Evolutionary conservation across 1,139 yeast species (phyloP).

Genomic region (Kodamaea arcana): DNA sequence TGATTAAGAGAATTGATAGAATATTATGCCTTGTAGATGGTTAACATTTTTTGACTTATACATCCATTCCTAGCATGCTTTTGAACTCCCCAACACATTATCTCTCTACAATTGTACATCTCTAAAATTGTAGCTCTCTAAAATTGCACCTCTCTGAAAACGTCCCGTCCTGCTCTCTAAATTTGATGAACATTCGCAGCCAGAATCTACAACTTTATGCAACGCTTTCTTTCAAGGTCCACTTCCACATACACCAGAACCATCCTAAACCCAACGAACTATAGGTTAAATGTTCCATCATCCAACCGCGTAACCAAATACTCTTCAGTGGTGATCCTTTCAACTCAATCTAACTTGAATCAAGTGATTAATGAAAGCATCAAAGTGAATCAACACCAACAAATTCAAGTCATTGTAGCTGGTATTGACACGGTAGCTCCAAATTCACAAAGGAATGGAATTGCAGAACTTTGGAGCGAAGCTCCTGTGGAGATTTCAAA

Average conservation of each 20-base stretch:
- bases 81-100: no score
- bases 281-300: slow-evolving; percentile 7
- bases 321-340: slow-evolving; percentile 19
- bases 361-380: slow-evolving; percentile 31
- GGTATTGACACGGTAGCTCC: slow-evolving; percentile 46
- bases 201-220: no score
- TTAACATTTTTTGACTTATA: no score
- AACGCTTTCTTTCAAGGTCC: not conserved
- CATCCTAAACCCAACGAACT: slow-evolving; percentile 9
- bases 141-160: no score
- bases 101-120: no score
- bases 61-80: no score
- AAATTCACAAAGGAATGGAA: slow-evolving; percentile 36
- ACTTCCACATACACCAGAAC: slow-evolving; percentile 7
- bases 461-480: slow-evolving; percentile 48
- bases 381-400: slow-evolving; percentile 21
- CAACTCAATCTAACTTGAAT: slow-evolving; percentile 44
- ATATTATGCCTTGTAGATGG: no score
- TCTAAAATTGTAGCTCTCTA: no score
- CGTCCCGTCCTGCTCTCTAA: no score
- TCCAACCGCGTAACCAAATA: slow-evolving; percentile 9
- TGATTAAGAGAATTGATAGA: no score
- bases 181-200: no score
- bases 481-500: slow-evolving; percentile 21
- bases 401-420: slow-evolving; percentile 44